Evolutionary conservation across 257 asterid species (phyloP), one percentile per base, ranked within the genome.

Genomic region (Solanum chilense): DNA sequence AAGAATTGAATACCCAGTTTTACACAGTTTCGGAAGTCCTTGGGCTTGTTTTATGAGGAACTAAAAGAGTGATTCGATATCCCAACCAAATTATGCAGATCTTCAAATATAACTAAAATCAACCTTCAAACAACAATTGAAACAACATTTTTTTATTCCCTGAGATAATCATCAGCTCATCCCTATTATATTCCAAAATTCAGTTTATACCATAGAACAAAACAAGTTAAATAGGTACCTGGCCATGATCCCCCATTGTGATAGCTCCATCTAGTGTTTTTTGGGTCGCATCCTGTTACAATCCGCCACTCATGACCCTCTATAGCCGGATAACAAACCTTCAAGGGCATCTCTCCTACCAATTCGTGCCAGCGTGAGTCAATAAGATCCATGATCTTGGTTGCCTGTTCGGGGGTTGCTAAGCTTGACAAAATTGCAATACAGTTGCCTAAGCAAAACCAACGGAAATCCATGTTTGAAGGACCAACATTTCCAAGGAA

Each of bases 211-310:
- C 68, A 10, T 29, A 29, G 68, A 49, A 80, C 29, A 76, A 10
- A 29, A 41, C 11, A 33, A 70, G 52, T 25, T 27, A 64, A 33
- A 82, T 13, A 75, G 21, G 62, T 88, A 94, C 96, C 95, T 88
- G 95, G 97, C 97, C 97, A 94, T 42, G 97, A 92, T 82, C 97
- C 97, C 62, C 94, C 97, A 62, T 94, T 94, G 87, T 94, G 97
- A 83, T 94, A 94, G 87, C 97, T 93, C 95, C 97, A 94, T 88
- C 97, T 90, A 41, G 93, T 94, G 86, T 94, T 94, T 89, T 94
- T 94, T 14, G 97, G 95, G 90, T 94, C 97, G 80, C 90, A 88
- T 66, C 95, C 97, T 7, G 95, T 94, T 41, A 93, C 90, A 29
- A 93, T 94, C 85, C 93, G 88, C 97, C 97, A 94, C 77, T 93